These are phyloP conservation scores for Gossypium mustelinum DNA, from an alignment of 345 rosid genomes.

Conservation along the genomic window DNA sequence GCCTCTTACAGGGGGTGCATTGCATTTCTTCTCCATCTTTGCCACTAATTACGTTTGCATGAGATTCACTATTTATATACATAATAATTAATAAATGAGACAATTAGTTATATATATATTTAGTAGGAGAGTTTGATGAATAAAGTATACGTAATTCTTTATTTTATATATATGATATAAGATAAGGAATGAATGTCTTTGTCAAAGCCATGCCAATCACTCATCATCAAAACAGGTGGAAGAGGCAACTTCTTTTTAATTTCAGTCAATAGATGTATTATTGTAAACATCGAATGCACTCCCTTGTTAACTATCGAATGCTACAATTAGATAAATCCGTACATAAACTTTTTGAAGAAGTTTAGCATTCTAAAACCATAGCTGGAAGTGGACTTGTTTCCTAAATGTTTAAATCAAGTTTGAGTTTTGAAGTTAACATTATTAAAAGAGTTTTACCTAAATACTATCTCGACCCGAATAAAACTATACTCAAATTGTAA, in stretches of 20 bases:
- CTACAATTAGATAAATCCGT: neutral
- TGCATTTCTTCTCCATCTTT: neutral
- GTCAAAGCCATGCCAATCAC: neutral
- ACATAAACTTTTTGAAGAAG: no score
- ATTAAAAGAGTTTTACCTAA: no score
- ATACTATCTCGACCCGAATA: fast-evolving
- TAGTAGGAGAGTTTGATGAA: neutral
- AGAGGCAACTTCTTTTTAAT: neutral
- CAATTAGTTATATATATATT: neutral
- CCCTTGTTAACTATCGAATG: neutral
- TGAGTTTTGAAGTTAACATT: no score
- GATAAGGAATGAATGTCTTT: neutral
- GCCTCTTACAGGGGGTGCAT: neutral
- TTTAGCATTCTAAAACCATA: no score
- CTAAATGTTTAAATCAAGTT: no score
- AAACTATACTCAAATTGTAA: no score
- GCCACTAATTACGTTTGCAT: neutral
- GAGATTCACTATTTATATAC: neutral
- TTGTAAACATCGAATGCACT: neutral
- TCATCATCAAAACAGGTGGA: neutral
- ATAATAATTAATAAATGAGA: neutral
- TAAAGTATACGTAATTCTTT: neutral
- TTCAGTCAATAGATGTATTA: neutral
- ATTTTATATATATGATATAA: neutral
- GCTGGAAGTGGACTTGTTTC: no score